These are phyloP conservation scores for Coemansia sp. DNA, from an alignment of 192 early-diverging fungal genomes.

Conservation along the genomic window DNA sequence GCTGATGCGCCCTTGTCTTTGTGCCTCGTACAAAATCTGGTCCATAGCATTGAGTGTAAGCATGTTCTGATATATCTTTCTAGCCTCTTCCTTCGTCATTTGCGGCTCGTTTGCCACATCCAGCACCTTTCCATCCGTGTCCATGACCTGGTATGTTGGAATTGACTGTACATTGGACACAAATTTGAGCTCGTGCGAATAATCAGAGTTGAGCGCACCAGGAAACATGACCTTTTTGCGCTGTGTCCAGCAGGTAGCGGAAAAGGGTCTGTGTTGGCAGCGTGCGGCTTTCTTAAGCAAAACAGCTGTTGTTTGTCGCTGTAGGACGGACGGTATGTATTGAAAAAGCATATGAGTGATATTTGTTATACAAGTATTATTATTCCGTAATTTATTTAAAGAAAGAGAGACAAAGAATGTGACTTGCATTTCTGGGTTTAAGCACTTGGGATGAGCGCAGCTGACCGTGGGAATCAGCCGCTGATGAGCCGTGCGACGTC, in stretches of 20 bases:
- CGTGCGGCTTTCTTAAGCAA: not conserved
- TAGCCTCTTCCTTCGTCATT: constrained; percentile 71
- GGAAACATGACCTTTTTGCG: constrained; percentile 66
- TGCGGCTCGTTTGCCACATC: constrained; percentile 63
- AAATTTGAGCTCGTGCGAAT: constrained; percentile 63
- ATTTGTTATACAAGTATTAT: not conserved
- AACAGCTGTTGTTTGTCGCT: not conserved
- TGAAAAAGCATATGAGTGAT: not conserved
- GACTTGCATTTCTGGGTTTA: not conserved
- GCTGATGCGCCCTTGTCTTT: constrained; percentile 95
- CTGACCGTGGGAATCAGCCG: not conserved
- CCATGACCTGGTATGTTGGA: constrained; percentile 92
- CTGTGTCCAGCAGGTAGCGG: constrained; percentile 12
- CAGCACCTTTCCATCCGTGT: constrained; percentile 76
- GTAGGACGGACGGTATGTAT: not conserved
- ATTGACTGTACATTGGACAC: constrained; percentile 68
- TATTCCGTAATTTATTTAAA: not conserved
- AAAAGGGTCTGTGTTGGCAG: constrained; percentile 6
- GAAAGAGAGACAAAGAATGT: not conserved
- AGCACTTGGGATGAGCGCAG: not conserved
- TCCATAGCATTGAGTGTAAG: constrained; percentile 89
- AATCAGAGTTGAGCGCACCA: constrained; percentile 63
- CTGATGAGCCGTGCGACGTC: not conserved
- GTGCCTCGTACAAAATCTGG: constrained; percentile 93
- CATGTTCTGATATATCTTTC: constrained; percentile 90